Percentiles rank a stretch among this genome's conserved stretches.
These are phyloP conservation scores for Stagonosporopsis rhizophila DNA, from an alignment of 2,329 filamentous ascomycete genomes.

Conservation along the genomic window DNA sequence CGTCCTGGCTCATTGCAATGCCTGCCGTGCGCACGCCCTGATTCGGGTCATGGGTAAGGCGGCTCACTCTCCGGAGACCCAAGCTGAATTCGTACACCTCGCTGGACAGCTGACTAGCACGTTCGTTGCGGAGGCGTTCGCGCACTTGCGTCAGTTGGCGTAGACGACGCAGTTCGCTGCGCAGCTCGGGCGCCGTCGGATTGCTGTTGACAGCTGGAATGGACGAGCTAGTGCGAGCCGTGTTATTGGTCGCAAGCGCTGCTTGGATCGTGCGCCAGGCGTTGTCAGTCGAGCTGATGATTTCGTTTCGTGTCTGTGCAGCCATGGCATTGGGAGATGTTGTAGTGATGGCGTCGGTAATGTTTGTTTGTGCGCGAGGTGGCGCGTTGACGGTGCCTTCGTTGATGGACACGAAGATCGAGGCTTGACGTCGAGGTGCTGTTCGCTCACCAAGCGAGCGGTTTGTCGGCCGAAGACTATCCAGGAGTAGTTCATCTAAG, in stretches of 20 bases:
- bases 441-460: slow-evolving; percentile 30
- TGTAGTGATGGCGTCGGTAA: slow-evolving; percentile 40
- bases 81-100: slow-evolving; percentile 37
- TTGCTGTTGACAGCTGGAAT: slow-evolving; percentile 13
- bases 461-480: slow-evolving; percentile 32
- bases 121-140: slow-evolving; percentile 46
- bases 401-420: slow-evolving; percentile 49
- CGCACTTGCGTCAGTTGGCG: slow-evolving; percentile 48
- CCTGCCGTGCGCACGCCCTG: slow-evolving; percentile 56
- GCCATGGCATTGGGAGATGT: slow-evolving; percentile 41
- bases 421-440: slow-evolving; percentile 49
- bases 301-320: slow-evolving; percentile 43
- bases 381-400: slow-evolving; percentile 34
- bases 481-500: slow-evolving; percentile 24
- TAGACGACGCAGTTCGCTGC: slow-evolving; percentile 44
- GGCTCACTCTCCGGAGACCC: slow-evolving; percentile 34
- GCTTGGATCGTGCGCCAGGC: slow-evolving; percentile 59
- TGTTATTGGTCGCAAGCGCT: slow-evolving; percentile 46
- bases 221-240: slow-evolving; percentile 18
- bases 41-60: slow-evolving; percentile 37
- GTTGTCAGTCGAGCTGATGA: slow-evolving; percentile 47
- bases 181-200: slow-evolving; percentile 41
- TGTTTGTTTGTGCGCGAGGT: slow-evolving; percentile 29
- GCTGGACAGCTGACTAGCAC: slow-evolving; percentile 33
- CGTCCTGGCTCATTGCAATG: slow-evolving; percentile 58